Evolutionary conservation across 2,329 filamentous ascomycete species (phyloP).

Genomic region (Aspergillus bombycis): DNA sequence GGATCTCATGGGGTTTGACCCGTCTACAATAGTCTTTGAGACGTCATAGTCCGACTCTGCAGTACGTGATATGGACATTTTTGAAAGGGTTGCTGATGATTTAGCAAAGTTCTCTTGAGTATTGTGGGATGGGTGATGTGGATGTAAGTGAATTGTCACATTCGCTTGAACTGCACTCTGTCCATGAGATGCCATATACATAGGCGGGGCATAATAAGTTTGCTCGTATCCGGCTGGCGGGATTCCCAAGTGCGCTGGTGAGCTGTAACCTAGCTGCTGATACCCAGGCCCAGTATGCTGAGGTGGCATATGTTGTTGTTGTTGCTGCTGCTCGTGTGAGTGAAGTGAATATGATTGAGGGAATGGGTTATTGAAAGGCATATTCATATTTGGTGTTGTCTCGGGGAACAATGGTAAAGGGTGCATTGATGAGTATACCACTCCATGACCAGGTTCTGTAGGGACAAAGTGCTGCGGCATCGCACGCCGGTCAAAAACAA

Average conservation of each 20-base stretch:
- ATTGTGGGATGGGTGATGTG: constrained; percentile 8
- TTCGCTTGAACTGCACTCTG: constrained; percentile 9
- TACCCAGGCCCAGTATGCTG: constrained; percentile 18
- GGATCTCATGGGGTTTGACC: constrained; percentile 36
- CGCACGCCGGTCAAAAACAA: constrained; percentile 29
- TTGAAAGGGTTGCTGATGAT: not conserved
- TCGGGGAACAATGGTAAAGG: constrained; percentile 30
- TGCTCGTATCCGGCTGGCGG: constrained; percentile 25
- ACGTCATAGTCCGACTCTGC: constrained; percentile 33
- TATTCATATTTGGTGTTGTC: constrained; percentile 16
- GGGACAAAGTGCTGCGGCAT: constrained; percentile 32
- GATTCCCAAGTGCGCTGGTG: constrained; percentile 22
- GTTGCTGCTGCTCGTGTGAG: constrained; percentile 29
- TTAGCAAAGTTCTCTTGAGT: constrained; percentile 7
- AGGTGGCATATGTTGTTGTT: constrained; percentile 10
- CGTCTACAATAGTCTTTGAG: constrained; percentile 42
- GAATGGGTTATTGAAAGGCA: constrained; percentile 31
- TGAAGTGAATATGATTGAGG: constrained; percentile 33
- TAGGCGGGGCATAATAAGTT: constrained; percentile 29
- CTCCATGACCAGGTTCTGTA: constrained; percentile 27
- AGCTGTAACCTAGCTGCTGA: constrained; percentile 23
- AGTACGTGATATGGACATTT: not conserved
- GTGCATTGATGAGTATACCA: constrained; percentile 34
- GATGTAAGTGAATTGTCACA: constrained; percentile 12
- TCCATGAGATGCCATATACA: constrained; percentile 27